These are phyloP conservation scores for Linnemannia elongata DNA, from an alignment of 192 early-diverging fungal species.

Conservation along the genomic window DNA sequence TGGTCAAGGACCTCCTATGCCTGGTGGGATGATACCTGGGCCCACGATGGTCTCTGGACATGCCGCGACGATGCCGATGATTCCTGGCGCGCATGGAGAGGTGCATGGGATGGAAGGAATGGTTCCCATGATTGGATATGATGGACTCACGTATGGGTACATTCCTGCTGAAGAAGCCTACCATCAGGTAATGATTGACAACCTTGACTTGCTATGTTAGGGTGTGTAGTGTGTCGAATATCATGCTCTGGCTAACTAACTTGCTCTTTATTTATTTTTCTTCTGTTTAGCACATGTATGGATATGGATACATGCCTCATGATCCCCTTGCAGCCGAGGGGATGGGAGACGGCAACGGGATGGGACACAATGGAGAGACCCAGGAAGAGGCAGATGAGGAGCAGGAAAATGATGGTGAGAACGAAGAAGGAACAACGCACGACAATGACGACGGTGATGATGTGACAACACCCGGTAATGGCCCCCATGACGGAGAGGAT, in stretches of 20 bases:
- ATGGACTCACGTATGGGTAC: conserved; percentile 44
- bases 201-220: background rate
- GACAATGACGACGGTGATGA: background rate
- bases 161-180: conserved; percentile 41
- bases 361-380: background rate
- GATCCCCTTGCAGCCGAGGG: conserved; percentile 6
- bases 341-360: no score
- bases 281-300: conserved; percentile 27
- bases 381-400: conserved; percentile 2
- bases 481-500: background rate
- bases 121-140: conserved; percentile 44
- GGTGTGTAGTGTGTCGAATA: background rate
- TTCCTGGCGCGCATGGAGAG: background rate
- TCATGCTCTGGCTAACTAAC: background rate
- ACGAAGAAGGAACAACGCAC: background rate
- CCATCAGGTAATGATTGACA: conserved; percentile 27
- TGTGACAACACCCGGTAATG: background rate
- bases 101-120: conserved; percentile 38
- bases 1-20: conserved; percentile 30
- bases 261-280: background rate
- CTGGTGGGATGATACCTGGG: conserved; percentile 29
- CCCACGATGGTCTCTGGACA: conserved; percentile 22
- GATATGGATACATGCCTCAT: conserved; percentile 36
- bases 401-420: background rate
- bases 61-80: conserved; percentile 6